A percentile compares a stretch with the other conserved stretches of the same genome.
phyloP scores from a whole-genome alignment of 257 asterid species.

The Solanum paucissectum region DNA sequence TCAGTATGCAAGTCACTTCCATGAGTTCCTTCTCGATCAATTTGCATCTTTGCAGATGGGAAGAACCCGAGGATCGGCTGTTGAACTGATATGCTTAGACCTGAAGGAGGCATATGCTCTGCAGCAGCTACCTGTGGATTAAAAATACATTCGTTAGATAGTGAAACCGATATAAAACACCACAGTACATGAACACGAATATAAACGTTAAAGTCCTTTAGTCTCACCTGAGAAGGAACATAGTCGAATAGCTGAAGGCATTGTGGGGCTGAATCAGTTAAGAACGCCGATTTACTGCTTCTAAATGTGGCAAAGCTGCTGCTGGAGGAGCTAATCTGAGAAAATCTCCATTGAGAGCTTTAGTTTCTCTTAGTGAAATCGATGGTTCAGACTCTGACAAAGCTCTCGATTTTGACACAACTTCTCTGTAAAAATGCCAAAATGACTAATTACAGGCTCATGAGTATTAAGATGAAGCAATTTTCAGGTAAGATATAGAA shows the following conservation, averaged over 20 bases:
- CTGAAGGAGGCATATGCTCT: neutral
- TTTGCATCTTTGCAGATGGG: slow-evolving; percentile 26
- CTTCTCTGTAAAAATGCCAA: slow-evolving; percentile 30
- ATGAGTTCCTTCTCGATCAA: slow-evolving; percentile 3
- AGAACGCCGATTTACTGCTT: slow-evolving; percentile 1
- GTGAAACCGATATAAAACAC: too few relatives aligned
- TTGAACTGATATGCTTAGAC: slow-evolving; percentile 21
- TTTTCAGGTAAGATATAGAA: neutral
- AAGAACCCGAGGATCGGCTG: slow-evolving; percentile 36
- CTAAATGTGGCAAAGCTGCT: neutral
- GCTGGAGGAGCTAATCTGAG: slow-evolving; percentile 70
- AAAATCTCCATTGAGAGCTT: slow-evolving; percentile 45
- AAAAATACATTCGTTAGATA: too few relatives aligned
- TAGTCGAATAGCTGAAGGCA: too few relatives aligned
- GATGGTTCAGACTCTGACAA: slow-evolving; percentile 8
- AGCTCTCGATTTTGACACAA: slow-evolving; percentile 22
- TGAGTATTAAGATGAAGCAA: neutral
- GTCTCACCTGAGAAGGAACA: too few relatives aligned
- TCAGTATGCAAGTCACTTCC: slow-evolving; percentile 18
- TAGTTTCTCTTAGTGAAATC: slow-evolving; percentile 12
- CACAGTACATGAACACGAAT: too few relatives aligned
- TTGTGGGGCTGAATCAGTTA: neutral
- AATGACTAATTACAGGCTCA: neutral
- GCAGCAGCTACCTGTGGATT: too few relatives aligned
- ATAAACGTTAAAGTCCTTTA: too few relatives aligned